Base-by-base conservation (phyloP, 805 yeast species). In the Zygosaccharomyces siamensis region DNA sequence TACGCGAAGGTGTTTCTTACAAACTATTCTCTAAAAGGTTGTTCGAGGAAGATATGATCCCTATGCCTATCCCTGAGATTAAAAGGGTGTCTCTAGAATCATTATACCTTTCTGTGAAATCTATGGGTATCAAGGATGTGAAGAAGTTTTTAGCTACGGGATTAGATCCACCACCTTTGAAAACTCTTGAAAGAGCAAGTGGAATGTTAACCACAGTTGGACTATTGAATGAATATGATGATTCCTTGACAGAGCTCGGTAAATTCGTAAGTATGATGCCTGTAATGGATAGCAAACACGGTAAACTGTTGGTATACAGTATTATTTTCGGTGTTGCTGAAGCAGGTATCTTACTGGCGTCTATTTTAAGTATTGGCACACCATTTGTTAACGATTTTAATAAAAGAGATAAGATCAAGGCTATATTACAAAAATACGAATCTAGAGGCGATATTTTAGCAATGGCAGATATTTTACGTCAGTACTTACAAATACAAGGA, bases 61-160 rank as follows among this genome's bases (percentile, higher is more conserved):
- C 76, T 1, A 83, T 84, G 55, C 96, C 97, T 0, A 74, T 85
- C 14, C 97, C 99, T 0, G 99, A 92, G 62, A 92, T 92, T 46
- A 80, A 81, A 54, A 73, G 98, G 50, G 82, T 93, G 0, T 81
- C 93, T 28, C 67, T 92, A 30, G 97, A 90, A 56, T 87, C 87
- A 31, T 71, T 92, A 36, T 90, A 87, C 59, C 71, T 92, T 39
- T 80, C 83, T 41, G 95, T 90, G 12, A 89, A 89, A 64, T 77
- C 96, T 0, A 89, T 93, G 93, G 96, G 95, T 0, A 76, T 92
- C 24, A 70, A 72, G 2, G 75, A 86, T 55, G 97, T 89, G 0
- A 74, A 74, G 48, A 75, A 71, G 20, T 93, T 92, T 59, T 72
- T 92, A 53, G 71, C 76, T 12, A 73, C 76, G 28, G 97, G 97